These are phyloP conservation scores for Westerdykella aurantiaca DNA, from an alignment of 2,329 filamentous ascomycete species.

Conservation along the genomic window DNA sequence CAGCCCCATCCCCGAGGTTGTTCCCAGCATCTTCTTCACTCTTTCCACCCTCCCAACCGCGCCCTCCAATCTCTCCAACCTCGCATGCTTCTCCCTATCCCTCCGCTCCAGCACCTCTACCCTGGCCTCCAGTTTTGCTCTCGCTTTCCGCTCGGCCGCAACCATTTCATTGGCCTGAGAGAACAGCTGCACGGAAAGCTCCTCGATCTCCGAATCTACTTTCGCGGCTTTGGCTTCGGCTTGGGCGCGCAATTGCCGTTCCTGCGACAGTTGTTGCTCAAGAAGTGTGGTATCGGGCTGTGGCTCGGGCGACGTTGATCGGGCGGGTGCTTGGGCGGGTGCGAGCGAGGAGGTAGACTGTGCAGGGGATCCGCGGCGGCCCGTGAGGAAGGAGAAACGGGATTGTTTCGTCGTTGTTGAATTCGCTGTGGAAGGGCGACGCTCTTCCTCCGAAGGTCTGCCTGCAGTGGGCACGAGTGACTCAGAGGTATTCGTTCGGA, in stretches of 20 bases:
- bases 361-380: slow-evolving; percentile 32
- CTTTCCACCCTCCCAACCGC: slow-evolving; percentile 67
- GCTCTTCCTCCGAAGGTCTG: slow-evolving; percentile 21
- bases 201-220: slow-evolving; percentile 69
- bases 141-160: slow-evolving; percentile 64
- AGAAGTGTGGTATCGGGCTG: slow-evolving; percentile 48
- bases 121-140: slow-evolving; percentile 65
- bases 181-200: slow-evolving; percentile 69
- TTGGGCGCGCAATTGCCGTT: slow-evolving; percentile 60
- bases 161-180: slow-evolving; percentile 87
- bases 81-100: slow-evolving; percentile 62
- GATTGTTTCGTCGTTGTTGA: slow-evolving; percentile 26
- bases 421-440: slow-evolving; percentile 26
- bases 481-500: slow-evolving; percentile 18
- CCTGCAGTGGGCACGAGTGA: slow-evolving; percentile 10
- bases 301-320: slow-evolving; percentile 20
- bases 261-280: slow-evolving; percentile 55
- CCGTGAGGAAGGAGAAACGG: slow-evolving; percentile 42
- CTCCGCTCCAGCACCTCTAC: slow-evolving; percentile 63
- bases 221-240: slow-evolving; percentile 64
- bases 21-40: slow-evolving; percentile 55
- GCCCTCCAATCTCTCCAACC: slow-evolving; percentile 65
- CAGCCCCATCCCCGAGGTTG: background rate
- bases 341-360: slow-evolving; percentile 5
- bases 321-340: slow-evolving; percentile 35